Base-by-base conservation (phyloP, 164 flowering plant species). In the Umbilicus rupestris region DNA sequence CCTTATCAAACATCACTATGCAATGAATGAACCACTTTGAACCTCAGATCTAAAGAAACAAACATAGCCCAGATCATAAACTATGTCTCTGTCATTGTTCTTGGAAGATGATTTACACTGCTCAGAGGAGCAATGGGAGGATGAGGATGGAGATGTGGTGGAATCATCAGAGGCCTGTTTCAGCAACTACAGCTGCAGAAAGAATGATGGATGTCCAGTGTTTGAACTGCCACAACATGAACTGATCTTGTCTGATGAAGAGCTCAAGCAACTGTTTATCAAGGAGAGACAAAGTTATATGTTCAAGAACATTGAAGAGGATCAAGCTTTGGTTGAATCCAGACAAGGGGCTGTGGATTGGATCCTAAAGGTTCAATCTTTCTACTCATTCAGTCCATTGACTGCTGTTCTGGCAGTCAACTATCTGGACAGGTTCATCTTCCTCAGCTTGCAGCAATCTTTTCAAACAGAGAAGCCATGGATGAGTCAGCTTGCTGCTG, bases 401-500 rank as follows among this genome's bases (percentile, higher is more conserved):
- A 90, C 98, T 16, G 88, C 87, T 0, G 78, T 87, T 73, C 85
- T 88, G 9, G 86, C 96, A 12, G 87, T 85, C 9, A 81, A 87
- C 78, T 88, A 83, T 66, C 69, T 92, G 3, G 92, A 92, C 68
- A 77, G 98, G 72, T 92, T 90, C 66, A 72, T 90, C 7, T 72
- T 70, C 15, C 69, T 81, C 70, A 75, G 82, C 58, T 77, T 73
- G 17, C 60, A 55, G 17, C 60, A 55, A 11, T 28, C 60, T 55
- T 78, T 76, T 58, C 82, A 81, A 66, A 74, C 69, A 52, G 86
- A 87, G 47, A 84, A 85, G 80, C 93, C 91, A 42, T 92, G 98
- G 98, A 89, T 82, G 92, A 73, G 74, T 52, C 98, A 88, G 39
- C 86, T 92, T 6, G 78, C 80, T 24, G 85, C 98, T 20, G 95